Conservation (phyloP, 163 green algal genomes). For the Volvox carteri region DNA sequence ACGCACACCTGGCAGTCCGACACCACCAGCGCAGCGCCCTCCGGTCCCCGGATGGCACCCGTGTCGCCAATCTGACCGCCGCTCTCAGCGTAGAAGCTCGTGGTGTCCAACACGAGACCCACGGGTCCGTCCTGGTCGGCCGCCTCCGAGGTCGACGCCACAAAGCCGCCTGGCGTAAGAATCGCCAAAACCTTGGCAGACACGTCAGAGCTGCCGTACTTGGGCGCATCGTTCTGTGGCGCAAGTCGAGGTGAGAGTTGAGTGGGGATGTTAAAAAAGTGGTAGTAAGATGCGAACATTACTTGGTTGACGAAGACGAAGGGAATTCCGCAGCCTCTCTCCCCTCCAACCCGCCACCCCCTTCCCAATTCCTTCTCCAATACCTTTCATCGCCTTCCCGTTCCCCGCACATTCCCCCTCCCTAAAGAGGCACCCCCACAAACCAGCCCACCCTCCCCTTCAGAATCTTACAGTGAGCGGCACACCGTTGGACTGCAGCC, state of each 20-base stretch:
- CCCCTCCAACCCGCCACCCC: too few relatives aligned
- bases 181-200: conserved; percentile 85
- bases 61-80: conserved; percentile 92
- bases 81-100: conserved; percentile 92
- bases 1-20: conserved; percentile 56
- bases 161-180: conserved; percentile 87
- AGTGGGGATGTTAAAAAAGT: too few relatives aligned
- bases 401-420: too few relatives aligned
- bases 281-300: too few relatives aligned
- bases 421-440: not conserved
- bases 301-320: too few relatives aligned
- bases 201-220: conserved; percentile 72
- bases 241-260: too few relatives aligned
- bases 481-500: conserved; percentile 76
- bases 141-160: conserved; percentile 75
- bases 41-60: conserved; percentile 71
- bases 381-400: too few relatives aligned
- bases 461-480: conserved; percentile 43
- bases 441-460: not conserved
- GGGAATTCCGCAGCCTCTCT: too few relatives aligned
- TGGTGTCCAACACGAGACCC: conserved; percentile 93
- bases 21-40: conserved; percentile 54
- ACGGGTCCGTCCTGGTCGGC: conserved; percentile 71
- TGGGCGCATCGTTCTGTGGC: conserved; percentile 72
- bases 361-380: too few relatives aligned